Percentiles rank a stretch among this genome's conserved stretches.
These are phyloP conservation scores for Schizophyllum amplum DNA, from an alignment of 1,284 basidiomycete genomes.

Conservation along the genomic window DNA sequence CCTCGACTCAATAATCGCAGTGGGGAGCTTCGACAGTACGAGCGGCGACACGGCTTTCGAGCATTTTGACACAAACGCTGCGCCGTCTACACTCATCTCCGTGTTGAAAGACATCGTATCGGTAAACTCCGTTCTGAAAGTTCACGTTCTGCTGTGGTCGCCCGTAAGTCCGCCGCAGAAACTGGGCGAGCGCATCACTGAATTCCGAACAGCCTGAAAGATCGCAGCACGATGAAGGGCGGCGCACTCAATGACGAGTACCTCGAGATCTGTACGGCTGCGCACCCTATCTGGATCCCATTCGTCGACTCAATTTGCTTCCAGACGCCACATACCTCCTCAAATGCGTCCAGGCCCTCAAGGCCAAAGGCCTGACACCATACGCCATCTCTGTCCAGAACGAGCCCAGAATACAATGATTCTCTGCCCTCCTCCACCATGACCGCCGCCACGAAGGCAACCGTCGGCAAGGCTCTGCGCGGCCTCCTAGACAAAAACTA, in stretches of 20 bases:
- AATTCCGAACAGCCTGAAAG: slow-evolving; percentile 35
- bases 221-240: slow-evolving; percentile 38
- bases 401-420: slow-evolving; percentile 34
- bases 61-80: slow-evolving; percentile 36
- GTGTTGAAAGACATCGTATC: slow-evolving; percentile 41
- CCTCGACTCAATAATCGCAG: slow-evolving; percentile 16
- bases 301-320: background rate
- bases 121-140: slow-evolving; percentile 29
- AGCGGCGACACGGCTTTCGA: slow-evolving; percentile 35
- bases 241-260: slow-evolving; percentile 32
- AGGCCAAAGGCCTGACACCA: slow-evolving; percentile 35
- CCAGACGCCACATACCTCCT: slow-evolving; percentile 45
- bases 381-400: slow-evolving; percentile 49
- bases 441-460: slow-evolving; percentile 32
- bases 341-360: slow-evolving; percentile 45
- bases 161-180: slow-evolving; percentile 16
- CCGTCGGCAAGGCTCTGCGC: slow-evolving; percentile 36
- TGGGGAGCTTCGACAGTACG: slow-evolving; percentile 41
- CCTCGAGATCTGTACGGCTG: slow-evolving; percentile 8
- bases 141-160: slow-evolving; percentile 48
- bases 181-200: too few species aligned
- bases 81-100: slow-evolving; percentile 42
- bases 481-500: slow-evolving; percentile 41
- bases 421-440: background rate
- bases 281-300: too few species aligned